phyloP scores from a whole-genome alignment of 352 stramenopile genomes.

The Phytopythium oedochilum region DNA sequence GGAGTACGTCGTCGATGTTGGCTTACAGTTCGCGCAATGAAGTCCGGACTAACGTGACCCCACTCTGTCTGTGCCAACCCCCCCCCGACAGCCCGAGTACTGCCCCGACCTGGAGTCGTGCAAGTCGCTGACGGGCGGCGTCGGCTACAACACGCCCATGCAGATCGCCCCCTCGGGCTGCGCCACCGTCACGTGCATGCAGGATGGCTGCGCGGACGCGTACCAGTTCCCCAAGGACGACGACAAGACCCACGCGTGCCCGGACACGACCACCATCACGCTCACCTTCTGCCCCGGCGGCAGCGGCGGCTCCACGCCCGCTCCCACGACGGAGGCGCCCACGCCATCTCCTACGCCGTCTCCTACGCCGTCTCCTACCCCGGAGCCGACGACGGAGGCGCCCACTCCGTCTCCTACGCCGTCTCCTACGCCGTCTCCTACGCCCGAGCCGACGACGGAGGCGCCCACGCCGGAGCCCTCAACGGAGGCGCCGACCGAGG shows the following conservation, averaged over 20 bases:
- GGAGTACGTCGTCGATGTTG: slow-evolving; percentile 24
- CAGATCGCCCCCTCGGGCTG: slow-evolving; percentile 31
- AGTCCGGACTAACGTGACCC: too few species aligned
- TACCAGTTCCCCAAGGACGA: slow-evolving; percentile 50
- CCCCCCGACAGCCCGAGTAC: slow-evolving; percentile 31
- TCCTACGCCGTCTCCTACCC: slow-evolving; percentile 6
- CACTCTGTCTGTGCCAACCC: too few species aligned
- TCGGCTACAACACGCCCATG: slow-evolving; percentile 53
- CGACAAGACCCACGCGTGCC: slow-evolving; percentile 45
- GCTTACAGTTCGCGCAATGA: not conserved
- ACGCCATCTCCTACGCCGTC: slow-evolving; percentile 8
- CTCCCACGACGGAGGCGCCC: slow-evolving; percentile 10
- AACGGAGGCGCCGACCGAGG: slow-evolving; percentile 11
- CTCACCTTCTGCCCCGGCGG: slow-evolving; percentile 41
- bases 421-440: not conserved
- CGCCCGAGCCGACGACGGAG: not conserved
- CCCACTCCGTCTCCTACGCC: slow-evolving; percentile 4
- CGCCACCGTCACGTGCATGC: slow-evolving; percentile 21
- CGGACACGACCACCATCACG: slow-evolving; percentile 26
- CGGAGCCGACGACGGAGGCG: slow-evolving; percentile 11
- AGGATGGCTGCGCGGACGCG: slow-evolving; percentile 26
- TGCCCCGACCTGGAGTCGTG: slow-evolving; percentile 33
- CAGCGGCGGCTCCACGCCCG: slow-evolving; percentile 12
- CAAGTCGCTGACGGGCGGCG: slow-evolving; percentile 36
- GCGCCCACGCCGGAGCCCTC: slow-evolving; percentile 2